A percentile compares a stretch with the other conserved stretches of the same genome.
Conservation (phyloP, 805 yeast genomes). For the Kazachstania africana region DNA sequence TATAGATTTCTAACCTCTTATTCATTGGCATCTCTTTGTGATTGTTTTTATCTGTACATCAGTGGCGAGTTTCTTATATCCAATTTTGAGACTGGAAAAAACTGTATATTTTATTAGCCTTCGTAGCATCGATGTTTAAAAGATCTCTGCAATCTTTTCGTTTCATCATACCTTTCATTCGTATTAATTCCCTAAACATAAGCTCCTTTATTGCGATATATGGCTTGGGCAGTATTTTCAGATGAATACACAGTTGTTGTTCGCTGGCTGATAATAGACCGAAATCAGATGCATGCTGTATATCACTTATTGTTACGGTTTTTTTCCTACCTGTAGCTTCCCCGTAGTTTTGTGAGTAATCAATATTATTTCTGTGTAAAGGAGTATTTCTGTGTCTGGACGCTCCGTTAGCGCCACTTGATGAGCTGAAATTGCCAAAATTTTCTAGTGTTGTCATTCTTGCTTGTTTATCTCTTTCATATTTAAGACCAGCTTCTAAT, state of each 20-base stretch:
- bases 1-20: too few relatives aligned
- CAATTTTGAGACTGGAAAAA: conserved; percentile 89
- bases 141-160: conserved; percentile 78
- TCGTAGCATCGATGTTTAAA: conserved; percentile 72
- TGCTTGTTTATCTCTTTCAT: conserved; percentile 75
- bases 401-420: conserved; percentile 9
- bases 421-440: conserved; percentile 25
- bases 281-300: conserved; percentile 69
- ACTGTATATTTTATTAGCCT: conserved; percentile 81
- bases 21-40: too few relatives aligned
- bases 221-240: conserved; percentile 85
- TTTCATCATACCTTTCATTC: conserved; percentile 74
- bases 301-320: conserved; percentile 46
- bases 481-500: conserved; percentile 69
- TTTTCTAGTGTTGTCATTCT: conserved; percentile 54
- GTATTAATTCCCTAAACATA: conserved; percentile 73
- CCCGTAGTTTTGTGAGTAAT: conserved; percentile 17
- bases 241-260: conserved; percentile 68
- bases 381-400: conserved; percentile 21
- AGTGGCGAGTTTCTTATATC: conserved; percentile 29
- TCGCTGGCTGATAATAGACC: conserved; percentile 81
- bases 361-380: conserved; percentile 18
- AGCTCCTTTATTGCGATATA: conserved; percentile 87
- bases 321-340: conserved; percentile 25
- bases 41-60: too few relatives aligned